Conservation (phyloP, 2,329 filamentous ascomycete genomes). For the Cladosporium sp. region DNA sequence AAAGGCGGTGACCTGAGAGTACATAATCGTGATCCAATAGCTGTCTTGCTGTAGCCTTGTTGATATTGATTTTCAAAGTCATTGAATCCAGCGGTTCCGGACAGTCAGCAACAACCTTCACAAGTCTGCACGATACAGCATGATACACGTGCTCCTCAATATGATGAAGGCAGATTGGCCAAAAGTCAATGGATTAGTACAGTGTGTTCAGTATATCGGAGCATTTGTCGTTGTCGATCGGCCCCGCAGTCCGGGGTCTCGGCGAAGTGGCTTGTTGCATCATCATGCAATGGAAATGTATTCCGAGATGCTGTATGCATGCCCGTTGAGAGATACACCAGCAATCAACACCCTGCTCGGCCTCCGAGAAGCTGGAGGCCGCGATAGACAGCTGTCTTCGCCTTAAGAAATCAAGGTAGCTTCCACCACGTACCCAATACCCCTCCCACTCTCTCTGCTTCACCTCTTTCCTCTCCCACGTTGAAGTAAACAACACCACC, state of each 20-base stretch:
- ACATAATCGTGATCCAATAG: not conserved
- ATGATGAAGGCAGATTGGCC: not conserved
- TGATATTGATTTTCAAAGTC: not conserved
- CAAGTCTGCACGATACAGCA: not conserved
- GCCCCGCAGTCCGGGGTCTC: constrained; percentile 13
- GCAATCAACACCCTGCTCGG: not conserved
- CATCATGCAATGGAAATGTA: not conserved
- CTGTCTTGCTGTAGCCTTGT: not conserved
- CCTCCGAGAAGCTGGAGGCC: not conserved
- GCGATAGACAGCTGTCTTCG: not conserved
- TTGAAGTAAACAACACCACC: not conserved
- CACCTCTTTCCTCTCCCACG: not conserved
- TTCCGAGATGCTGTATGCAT: constrained; percentile 14
- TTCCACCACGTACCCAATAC: not conserved
- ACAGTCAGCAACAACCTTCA: not conserved
- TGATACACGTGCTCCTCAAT: not conserved
- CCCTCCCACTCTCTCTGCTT: not conserved
- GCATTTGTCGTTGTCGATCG: constrained; percentile 3
- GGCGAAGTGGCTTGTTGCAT: not conserved
- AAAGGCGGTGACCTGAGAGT: not conserved
- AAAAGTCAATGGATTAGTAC: not conserved
- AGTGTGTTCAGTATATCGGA: not conserved
- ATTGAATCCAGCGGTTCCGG: not conserved
- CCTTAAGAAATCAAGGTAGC: constrained; percentile 6
- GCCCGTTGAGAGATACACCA: constrained; percentile 9